Base-by-base conservation (phyloP, 495 filamentous ascomycete species). In the Poronia punctata region DNA sequence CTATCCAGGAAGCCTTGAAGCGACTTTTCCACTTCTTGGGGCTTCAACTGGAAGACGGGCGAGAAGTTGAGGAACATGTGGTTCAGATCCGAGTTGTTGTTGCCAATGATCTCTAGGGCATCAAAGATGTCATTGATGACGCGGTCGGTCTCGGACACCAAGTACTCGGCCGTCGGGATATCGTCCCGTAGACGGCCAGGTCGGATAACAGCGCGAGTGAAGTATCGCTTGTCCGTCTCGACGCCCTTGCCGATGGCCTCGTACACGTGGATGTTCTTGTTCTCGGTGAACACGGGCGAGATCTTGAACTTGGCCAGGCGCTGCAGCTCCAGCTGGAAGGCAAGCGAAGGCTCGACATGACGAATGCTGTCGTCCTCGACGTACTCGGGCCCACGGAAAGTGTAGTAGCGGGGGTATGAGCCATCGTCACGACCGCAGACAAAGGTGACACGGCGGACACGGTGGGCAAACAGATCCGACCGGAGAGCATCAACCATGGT, bases 41-140 rank as follows among this genome's bases (percentile, higher is more conserved):
- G 88, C 58, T 85, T 71, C 25, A 98, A 76, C 55, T 88, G 87
- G 79, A 98, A 97, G 35, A 96, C 85, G 8, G 83, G 83, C 0
- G 84, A 86, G 71, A 98, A 98, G 75, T 98, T 96, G 71, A 98
- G 88, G 75, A 97, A 98, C 76, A 98, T 95, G 71, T 98, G 93
- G 72, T 98, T 98, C 53, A 98, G 74, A 73, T 98, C 92, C 32
- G 92, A 95, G 73, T 95, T 90, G 75, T 94, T 97, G 75, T 93
- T 95, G 43, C 93, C 93, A 54, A 96, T 89, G 52, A 98, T 93
- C 75, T 98, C 92, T 40, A 98, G 67, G 12, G 92, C 93, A 63
- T 97, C 92, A 33, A 98, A 74, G 59, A 98, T 97, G 57, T 98
- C 92, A 65, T 86, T 96, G 75, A 97, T 88, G 40, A 98, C 71